Evolutionary conservation across 768 basidiomycete genomes (phyloP).

Genomic region (Kwoniella dendrophila): DNA sequence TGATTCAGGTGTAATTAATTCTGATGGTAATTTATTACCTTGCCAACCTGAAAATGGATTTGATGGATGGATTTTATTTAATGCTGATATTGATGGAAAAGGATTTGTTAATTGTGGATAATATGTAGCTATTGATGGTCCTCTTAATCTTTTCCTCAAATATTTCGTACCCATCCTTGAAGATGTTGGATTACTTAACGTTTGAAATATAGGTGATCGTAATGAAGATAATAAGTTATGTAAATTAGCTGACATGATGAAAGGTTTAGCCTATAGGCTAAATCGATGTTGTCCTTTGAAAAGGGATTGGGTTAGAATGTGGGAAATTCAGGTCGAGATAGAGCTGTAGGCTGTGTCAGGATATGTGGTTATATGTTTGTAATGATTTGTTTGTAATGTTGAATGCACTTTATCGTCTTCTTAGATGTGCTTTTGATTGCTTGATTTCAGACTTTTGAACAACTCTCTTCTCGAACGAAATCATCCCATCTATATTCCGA

Average conservation of each 20-base stretch:
- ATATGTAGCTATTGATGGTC: conserved; percentile 82
- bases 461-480: too few species aligned
- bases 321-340: too few species aligned
- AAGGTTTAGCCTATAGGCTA: not conserved
- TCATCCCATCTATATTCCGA: too few species aligned
- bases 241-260: too few species aligned
- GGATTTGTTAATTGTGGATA: conserved; percentile 30
- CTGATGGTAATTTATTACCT: conserved; percentile 8
- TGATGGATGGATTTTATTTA: conserved; percentile 14
- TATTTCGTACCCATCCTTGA: conserved; percentile 89
- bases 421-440: too few species aligned
- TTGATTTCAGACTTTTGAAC: too few species aligned
- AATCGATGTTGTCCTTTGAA: too few species aligned
- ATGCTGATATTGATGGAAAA: conserved; percentile 15
- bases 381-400: too few species aligned
- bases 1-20: not conserved
- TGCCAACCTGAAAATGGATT: conserved; percentile 18
- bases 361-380: too few species aligned
- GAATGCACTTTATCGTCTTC: too few species aligned
- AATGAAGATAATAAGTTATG: conserved; percentile 25
- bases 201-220: conserved; percentile 69
- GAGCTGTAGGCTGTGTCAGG: not conserved
- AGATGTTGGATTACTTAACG: conserved; percentile 79
- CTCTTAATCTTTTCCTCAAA: conserved; percentile 75
- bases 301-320: too few species aligned